Conservation (phyloP, 2,329 filamentous ascomycete genomes). For the Colletotrichum lupini region DNA sequence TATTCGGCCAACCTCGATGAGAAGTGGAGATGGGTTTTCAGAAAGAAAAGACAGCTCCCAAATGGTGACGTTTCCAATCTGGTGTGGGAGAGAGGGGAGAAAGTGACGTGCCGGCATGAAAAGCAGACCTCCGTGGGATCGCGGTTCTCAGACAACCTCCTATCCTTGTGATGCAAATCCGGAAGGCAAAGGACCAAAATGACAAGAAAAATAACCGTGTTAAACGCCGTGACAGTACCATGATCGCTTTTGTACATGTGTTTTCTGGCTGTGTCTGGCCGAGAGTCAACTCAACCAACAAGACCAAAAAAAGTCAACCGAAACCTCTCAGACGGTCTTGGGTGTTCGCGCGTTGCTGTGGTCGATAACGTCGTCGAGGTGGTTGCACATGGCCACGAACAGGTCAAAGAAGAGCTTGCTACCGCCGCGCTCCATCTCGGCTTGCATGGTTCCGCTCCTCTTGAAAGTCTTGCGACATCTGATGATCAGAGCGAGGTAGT, state of each 20-base stretch:
- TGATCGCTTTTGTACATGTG: constrained; percentile 33
- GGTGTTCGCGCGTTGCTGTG: constrained; percentile 76
- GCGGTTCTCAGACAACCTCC: constrained; percentile 33
- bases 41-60: constrained; percentile 49
- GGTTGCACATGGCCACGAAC: constrained; percentile 98
- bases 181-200: constrained; percentile 21
- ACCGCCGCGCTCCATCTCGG: constrained; percentile 94
- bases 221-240: constrained; percentile 30
- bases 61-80: constrained; percentile 61
- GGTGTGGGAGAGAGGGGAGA: constrained; percentile 56
- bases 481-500: constrained; percentile 97
- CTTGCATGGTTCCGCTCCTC: constrained; percentile 98
- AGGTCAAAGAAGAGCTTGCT: constrained; percentile 97
- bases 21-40: constrained; percentile 56
- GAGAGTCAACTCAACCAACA: constrained; percentile 9
- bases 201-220: constrained; percentile 30
- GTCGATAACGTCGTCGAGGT: constrained; percentile 95
- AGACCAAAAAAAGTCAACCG: background rate
- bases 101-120: constrained; percentile 40
- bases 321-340: constrained; percentile 62
- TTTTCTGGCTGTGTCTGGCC: constrained; percentile 8
- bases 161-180: constrained; percentile 24
- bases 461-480: constrained; percentile 97
- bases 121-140: constrained; percentile 34
- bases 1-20: constrained; percentile 59